A percentile compares a stretch with the other conserved stretches of the same genome.
Evolutionary conservation across 2,329 filamentous ascomycete genomes (phyloP).

Genomic region (Colletotrichum karsti): DNA sequence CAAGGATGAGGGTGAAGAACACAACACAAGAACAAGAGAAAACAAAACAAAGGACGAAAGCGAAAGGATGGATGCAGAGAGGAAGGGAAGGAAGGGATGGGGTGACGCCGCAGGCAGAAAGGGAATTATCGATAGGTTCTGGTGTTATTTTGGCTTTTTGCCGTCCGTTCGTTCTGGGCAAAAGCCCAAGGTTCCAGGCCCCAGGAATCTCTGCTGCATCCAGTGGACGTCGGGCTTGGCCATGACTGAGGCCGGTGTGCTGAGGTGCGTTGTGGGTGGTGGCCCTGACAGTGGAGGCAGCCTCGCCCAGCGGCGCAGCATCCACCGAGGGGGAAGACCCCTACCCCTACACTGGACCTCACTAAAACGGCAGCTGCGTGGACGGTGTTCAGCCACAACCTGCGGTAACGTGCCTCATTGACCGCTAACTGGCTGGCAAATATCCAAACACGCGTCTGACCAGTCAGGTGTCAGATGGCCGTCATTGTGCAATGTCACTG

Average conservation of each 20-base stretch:
- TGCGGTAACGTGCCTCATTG: too few relatives aligned
- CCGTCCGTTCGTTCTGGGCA: background rate
- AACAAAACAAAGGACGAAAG: constrained; percentile 15
- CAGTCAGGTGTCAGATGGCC: background rate
- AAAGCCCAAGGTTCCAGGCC: background rate
- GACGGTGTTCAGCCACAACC: background rate
- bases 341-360: too few relatives aligned
- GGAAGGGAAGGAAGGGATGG: background rate
- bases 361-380: background rate
- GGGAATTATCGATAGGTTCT: background rate
- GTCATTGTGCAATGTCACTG: constrained; percentile 7
- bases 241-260: too few relatives aligned
- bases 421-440: background rate
- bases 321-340: background rate
- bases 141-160: background rate
- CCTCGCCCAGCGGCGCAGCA: background rate
- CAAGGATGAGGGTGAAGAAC: background rate
- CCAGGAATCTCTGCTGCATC: background rate
- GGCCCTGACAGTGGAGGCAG: too few relatives aligned
- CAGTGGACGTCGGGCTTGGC: too few relatives aligned
- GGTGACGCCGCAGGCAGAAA: constrained; percentile 10
- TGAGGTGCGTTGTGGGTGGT: too few relatives aligned
- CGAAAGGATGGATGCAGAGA: background rate
- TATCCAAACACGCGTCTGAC: background rate
- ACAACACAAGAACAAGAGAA: background rate